A percentile compares a stretch with the other conserved stretches of the same genome.
Evolutionary conservation across 1,284 basidiomycete genomes (phyloP).

Genomic region (Trichosporon sp.): DNA sequence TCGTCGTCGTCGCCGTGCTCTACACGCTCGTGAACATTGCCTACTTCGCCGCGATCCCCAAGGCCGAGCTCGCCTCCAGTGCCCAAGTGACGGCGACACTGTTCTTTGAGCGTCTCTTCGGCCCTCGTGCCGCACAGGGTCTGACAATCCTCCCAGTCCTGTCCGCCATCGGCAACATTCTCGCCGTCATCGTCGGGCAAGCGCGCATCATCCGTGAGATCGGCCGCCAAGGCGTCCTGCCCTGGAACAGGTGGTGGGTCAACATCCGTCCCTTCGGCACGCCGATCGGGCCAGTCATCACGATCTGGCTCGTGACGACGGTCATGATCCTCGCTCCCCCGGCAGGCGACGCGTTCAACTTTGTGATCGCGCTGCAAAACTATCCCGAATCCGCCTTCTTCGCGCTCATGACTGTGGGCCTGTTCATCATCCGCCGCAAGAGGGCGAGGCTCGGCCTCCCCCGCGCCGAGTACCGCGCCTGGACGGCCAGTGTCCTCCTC

Average conservation of each 20-base stretch:
- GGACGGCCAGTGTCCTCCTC: conserved; percentile 56
- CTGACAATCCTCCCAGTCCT: conserved; percentile 51
- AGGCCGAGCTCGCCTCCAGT: conserved; percentile 44
- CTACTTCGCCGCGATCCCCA: conserved; percentile 57
- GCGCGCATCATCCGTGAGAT: conserved; percentile 56
- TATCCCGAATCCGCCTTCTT: conserved; percentile 59
- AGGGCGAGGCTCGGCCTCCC: conserved; percentile 54
- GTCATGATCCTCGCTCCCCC: conserved; percentile 62
- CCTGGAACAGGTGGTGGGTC: conserved; percentile 48
- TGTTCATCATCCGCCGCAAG: conserved; percentile 59
- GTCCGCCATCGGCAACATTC: conserved; percentile 49
- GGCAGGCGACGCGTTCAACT: conserved; percentile 62
- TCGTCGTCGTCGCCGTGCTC: conserved; percentile 40
- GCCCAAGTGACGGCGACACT: conserved; percentile 49
- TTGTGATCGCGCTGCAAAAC: conserved; percentile 57
- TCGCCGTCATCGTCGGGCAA: conserved; percentile 28
- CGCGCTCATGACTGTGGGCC: conserved; percentile 56
- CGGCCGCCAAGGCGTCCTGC: conserved; percentile 53
- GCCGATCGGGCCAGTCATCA: conserved; percentile 57
- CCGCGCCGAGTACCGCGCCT: conserved; percentile 56
- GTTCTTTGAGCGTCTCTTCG: conserved; percentile 55
- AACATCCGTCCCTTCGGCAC: conserved; percentile 49
- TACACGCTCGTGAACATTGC: conserved; percentile 48
- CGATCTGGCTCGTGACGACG: conserved; percentile 61
- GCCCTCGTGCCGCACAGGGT: conserved; percentile 47